These are phyloP conservation scores for Rhodotorula sp. DNA, from an alignment of 1,284 basidiomycete genomes.

Conservation along the genomic window DNA sequence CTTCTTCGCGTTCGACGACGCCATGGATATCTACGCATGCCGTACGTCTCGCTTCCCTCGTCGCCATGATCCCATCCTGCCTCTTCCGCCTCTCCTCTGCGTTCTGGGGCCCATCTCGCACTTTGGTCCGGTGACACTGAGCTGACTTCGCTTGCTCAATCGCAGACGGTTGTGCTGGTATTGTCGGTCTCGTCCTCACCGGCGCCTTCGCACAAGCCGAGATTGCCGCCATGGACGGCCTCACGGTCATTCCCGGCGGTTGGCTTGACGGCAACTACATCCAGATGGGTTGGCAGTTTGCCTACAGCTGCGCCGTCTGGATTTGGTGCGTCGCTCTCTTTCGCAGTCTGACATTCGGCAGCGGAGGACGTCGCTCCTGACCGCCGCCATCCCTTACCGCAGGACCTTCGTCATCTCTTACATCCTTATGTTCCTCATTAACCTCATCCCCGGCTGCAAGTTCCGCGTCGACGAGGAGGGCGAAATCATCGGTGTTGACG, in stretches of 20 bases:
- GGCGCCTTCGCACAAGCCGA: constrained; percentile 75
- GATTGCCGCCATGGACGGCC: constrained; percentile 71
- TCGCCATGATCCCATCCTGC: too few relatives aligned
- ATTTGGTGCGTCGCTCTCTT: constrained; percentile 50
- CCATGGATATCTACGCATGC: constrained; percentile 47
- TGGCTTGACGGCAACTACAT: constrained; percentile 68
- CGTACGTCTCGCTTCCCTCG: constrained; percentile 1
- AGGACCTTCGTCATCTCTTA: constrained; percentile 62
- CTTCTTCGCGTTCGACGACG: constrained; percentile 65
- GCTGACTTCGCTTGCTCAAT: constrained; percentile 66
- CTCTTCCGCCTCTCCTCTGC: not conserved
- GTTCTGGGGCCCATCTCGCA: too few relatives aligned
- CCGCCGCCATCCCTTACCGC: not conserved
- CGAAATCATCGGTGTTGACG: constrained; percentile 91
- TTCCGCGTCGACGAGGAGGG: constrained; percentile 78
- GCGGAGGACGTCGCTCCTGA: not conserved
- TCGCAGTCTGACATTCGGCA: not conserved
- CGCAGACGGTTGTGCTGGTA: constrained; percentile 73
- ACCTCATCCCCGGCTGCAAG: constrained; percentile 74
- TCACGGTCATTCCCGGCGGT: constrained; percentile 62
- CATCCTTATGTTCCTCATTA: constrained; percentile 66
- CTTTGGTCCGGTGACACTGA: not conserved
- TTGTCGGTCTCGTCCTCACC: constrained; percentile 82
- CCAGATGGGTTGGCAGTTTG: constrained; percentile 78
- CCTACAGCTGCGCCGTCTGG: constrained; percentile 71